Conservation (phyloP, 2,329 filamentous ascomycete genomes). For the Trichoderma sp. region DNA sequence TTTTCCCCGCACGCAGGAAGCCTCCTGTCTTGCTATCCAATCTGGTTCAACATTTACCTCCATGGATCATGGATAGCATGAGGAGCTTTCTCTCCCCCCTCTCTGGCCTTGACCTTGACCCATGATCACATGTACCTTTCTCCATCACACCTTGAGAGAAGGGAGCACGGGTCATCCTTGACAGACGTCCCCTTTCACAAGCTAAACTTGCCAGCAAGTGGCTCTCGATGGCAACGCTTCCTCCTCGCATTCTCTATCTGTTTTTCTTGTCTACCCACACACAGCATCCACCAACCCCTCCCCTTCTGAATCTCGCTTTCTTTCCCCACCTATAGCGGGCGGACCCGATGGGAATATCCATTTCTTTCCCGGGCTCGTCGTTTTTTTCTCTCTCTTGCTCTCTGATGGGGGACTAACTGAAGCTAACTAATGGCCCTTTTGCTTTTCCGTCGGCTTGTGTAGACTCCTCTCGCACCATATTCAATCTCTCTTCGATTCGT, state of each 20-base stretch:
- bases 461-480: conserved; percentile 61
- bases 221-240: neutral
- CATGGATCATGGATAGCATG: neutral
- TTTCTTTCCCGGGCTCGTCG: conserved; percentile 1
- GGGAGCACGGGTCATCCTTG: conserved; percentile 6
- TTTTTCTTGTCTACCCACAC: conserved; percentile 4
- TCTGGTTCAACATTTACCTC: neutral
- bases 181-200: conserved; percentile 1
- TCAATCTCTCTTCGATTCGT: conserved; percentile 59
- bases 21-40: neutral
- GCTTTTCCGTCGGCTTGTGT: conserved; percentile 31
- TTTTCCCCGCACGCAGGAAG: conserved; percentile 15
- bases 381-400: neutral
- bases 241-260: neutral
- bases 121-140: conserved; percentile 8
- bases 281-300: conserved; percentile 4
- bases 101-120: neutral
- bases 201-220: conserved; percentile 3
- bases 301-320: neutral
- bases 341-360: conserved; percentile 2
- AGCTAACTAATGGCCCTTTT: conserved; percentile 22
- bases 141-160: conserved; percentile 1
- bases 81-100: neutral
- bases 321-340: conserved; percentile 14
- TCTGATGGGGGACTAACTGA: neutral